phyloP scores from a whole-genome alignment of 257 asterid genomes.

The Solanum stenotomum region DNA sequence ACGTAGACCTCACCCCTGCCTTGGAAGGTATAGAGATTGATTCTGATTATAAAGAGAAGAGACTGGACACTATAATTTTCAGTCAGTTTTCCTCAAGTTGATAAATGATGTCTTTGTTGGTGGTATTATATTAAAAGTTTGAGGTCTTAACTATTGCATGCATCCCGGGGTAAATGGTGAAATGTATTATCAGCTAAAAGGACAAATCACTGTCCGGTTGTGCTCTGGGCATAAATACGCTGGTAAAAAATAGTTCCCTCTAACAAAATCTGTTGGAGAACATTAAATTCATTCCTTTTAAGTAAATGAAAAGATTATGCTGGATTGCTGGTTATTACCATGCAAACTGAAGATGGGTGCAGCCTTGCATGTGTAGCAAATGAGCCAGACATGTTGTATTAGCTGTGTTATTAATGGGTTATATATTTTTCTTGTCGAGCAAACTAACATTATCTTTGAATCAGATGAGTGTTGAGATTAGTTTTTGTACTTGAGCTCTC shows the following conservation, averaged over 20 bases:
- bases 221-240: background rate
- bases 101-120: background rate
- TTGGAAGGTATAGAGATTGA: background rate
- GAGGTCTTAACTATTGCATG: background rate
- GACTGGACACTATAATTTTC: background rate
- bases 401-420: background rate
- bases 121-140: background rate
- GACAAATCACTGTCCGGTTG: background rate
- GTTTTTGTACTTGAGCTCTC: background rate
- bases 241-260: background rate
- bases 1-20: background rate
- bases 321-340: background rate
- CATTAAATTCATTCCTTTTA: background rate
- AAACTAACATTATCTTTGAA: background rate
- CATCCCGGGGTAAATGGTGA: background rate
- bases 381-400: background rate
- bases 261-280: background rate
- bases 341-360: background rate
- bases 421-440: background rate
- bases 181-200: background rate
- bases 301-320: background rate
- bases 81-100: background rate
- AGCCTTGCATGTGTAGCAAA: background rate
- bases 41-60: background rate
- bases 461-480: background rate